Evolutionary conservation across 306 rosid genomes (phyloP), one percentile per base, ranked within the genome.

Genomic region (Rosa rugosa): DNA sequence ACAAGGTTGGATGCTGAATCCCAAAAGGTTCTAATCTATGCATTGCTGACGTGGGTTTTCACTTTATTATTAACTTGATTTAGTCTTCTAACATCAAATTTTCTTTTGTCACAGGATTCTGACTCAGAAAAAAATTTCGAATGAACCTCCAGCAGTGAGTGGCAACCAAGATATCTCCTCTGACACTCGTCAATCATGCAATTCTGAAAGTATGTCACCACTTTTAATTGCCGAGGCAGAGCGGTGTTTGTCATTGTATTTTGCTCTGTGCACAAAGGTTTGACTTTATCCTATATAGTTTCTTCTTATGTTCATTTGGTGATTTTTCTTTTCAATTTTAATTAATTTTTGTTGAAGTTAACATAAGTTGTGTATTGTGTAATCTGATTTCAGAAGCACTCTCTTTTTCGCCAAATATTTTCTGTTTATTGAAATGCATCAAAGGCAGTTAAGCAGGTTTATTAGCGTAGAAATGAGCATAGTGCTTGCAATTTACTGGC

Each of bases 211-310:
- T 71, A 81, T 76, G 72, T 84, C 88, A 5, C 75, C 85, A 31
- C 78, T 67, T 79, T 87, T 93, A 40, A 77, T 94, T 72, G 85
- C 89, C 3, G 97, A 92, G 79, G 92, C 91, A 73, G 97, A 94
- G 88, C 87, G 92, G 75, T 83, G 91, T 84, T 89, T 88, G 97
- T 90, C 97, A 56, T 83, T 94, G 85, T 94, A 88, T 87, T 94
- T 94, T 94, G 97, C 97, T 68, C 78, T 94, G 85, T 94, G 98
- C 71, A 94, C 98, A 54, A 94, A 94, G 98, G 97, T 92, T 79
- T 49, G 76, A 45, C 41, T 62, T 65, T 78, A 36, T 77, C 75
- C 65, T 60, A 56, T 71, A 63, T 59, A 62, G 47, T 49, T 67
- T 11, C 65, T 75, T 73, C 12, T 42, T 31, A 49, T 73, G 54